These are phyloP conservation scores for Leucocoprinus sp. DNA, from an alignment of 768 basidiomycete species.

Conservation along the genomic window DNA sequence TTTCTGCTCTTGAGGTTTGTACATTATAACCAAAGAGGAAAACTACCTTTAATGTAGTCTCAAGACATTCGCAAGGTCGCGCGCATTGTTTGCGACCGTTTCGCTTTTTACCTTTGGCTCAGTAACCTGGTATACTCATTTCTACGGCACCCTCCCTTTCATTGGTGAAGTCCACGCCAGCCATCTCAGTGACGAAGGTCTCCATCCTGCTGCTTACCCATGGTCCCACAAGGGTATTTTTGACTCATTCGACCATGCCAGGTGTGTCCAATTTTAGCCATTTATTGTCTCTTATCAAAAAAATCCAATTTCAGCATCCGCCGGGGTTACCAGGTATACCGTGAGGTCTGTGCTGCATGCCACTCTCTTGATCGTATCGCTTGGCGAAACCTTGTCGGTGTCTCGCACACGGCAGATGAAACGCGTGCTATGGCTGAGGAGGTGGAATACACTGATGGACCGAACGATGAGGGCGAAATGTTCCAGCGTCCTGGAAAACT, in stretches of 20 bases:
- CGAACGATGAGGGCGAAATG: slow-evolving; percentile 93
- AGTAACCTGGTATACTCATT: slow-evolving; percentile 93
- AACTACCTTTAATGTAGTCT: slow-evolving; percentile 8
- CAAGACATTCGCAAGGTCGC: slow-evolving; percentile 63
- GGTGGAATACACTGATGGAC: slow-evolving; percentile 93
- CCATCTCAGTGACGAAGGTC: slow-evolving; percentile 87
- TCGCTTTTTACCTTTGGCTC: slow-evolving; percentile 78
- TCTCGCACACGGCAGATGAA: slow-evolving; percentile 93
- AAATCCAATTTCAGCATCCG: slow-evolving; percentile 58
- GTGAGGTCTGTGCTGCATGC: slow-evolving; percentile 98
- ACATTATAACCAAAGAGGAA: neutral
- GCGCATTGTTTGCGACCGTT: slow-evolving; percentile 65
- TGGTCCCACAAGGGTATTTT: slow-evolving; percentile 87
- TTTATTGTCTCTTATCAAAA: slow-evolving; percentile 11
- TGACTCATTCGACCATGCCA: slow-evolving; percentile 93
- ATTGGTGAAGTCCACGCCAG: slow-evolving; percentile 89
- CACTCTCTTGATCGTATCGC: slow-evolving; percentile 99
- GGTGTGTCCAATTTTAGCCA: slow-evolving; percentile 44
- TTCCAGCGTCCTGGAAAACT: slow-evolving; percentile 98
- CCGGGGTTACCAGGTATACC: slow-evolving; percentile 94
- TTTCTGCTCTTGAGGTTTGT: slow-evolving; percentile 62
- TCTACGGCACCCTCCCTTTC: slow-evolving; percentile 87
- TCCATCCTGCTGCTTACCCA: slow-evolving; percentile 80
- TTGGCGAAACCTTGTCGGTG: slow-evolving; percentile 98
- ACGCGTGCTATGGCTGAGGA: slow-evolving; percentile 90